phyloP scores from a whole-genome alignment of 495 filamentous ascomycete species.

The Aspergillus heteromorphus region DNA sequence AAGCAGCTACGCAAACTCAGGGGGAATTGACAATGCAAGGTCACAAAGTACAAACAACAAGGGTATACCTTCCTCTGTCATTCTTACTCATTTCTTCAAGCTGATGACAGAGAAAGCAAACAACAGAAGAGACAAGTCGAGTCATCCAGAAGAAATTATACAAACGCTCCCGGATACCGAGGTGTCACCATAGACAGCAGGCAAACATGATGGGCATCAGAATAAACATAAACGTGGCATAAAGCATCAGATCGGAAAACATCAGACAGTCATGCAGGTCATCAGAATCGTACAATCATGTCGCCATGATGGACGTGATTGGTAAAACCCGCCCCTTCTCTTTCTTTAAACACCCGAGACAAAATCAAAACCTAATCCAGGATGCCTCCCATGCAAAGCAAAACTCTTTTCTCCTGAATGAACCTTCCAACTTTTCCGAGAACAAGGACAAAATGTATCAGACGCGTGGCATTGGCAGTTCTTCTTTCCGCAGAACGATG shows the following conservation, averaged over 20 bases:
- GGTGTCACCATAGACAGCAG: slow-evolving; percentile 10
- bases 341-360: slow-evolving; percentile 14
- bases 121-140: slow-evolving; percentile 18
- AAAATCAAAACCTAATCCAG: slow-evolving; percentile 9
- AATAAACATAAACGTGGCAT: slow-evolving; percentile 8
- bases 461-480: neutral
- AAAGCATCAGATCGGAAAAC: slow-evolving; percentile 24
- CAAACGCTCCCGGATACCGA: slow-evolving; percentile 8
- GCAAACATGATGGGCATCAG: slow-evolving; percentile 7
- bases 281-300: slow-evolving; percentile 47
- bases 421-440: slow-evolving; percentile 17
- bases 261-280: slow-evolving; percentile 34
- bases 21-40: neutral
- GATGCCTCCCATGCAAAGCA: slow-evolving; percentile 14
- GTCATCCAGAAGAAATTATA: slow-evolving; percentile 17
- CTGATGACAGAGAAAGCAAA: slow-evolving; percentile 15
- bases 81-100: slow-evolving; percentile 18
- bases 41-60: slow-evolving; percentile 2
- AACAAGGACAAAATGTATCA: slow-evolving; percentile 3
- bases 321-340: slow-evolving; percentile 21
- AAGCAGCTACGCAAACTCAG: too few species aligned
- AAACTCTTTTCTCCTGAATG: slow-evolving; percentile 5
- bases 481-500: neutral
- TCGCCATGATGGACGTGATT: slow-evolving; percentile 33
- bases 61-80: slow-evolving; percentile 21